Evolutionary conservation across 2,329 filamentous ascomycete genomes (phyloP), one percentile per base, ranked within the genome.

Genomic region (Aciculosporium take): DNA sequence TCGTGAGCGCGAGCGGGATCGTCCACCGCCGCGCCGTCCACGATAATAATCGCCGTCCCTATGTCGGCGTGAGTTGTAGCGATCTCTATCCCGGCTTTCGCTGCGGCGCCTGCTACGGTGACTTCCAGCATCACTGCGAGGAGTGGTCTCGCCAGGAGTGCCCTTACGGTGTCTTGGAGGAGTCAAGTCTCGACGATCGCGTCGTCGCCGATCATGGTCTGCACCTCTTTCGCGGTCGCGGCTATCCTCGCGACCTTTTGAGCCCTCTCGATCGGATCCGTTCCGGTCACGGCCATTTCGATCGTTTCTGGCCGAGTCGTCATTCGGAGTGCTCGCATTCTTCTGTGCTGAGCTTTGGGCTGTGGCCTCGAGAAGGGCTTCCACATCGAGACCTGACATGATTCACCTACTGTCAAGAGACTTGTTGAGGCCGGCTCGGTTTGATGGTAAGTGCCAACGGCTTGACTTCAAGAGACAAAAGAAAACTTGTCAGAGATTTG

Each of bases 331-430:
- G 52, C 64, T 65, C 46, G 53, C 56, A 45, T 67, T 67, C 53
- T 68, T 67, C 41, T 72, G 65, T 41, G 67, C 64, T 45, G 68
- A 64, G 50, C 71, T 69, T 58, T 78, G 79, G 40, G 84, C 84
- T 48, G 84, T 85, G 39, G 83, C 84, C 63, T 94, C 87, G 52
- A 95, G 78, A 49, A 95, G 74, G 50, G 86, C 85, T 70, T 95
- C 88, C 53, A 95, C 85, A 58, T 94, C 86, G 52, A 72, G 58
- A 43, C 61, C 66, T 40, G 67, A 61, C 68, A 72, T 72, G 47
- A 49, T 62, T n/a, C 50, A 45, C 41, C 49, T 52, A 45, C 44
- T 45, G 18, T 38, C 23, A 20, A 25, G 36, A n/a, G 2, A 10
- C 6, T 21, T 21, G 8, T 21, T 3, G 9, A 24, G 27, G 25